These are phyloP conservation scores for Hypoxylon crocopeplum DNA, from an alignment of 495 filamentous ascomycete genomes.

Conservation along the genomic window DNA sequence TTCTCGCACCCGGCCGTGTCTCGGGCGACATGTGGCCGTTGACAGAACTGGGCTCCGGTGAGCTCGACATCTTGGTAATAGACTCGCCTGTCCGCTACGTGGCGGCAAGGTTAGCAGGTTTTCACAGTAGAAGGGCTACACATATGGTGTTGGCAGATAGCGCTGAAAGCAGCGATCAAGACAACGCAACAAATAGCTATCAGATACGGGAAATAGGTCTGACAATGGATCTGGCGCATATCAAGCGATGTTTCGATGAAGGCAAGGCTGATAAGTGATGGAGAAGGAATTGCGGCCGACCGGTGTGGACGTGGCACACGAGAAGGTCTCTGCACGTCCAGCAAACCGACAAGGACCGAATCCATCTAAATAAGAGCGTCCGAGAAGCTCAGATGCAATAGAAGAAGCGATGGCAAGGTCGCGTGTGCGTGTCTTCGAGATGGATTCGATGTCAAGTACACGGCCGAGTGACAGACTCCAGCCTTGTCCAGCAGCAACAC, in stretches of 20 bases:
- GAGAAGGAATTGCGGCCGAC: conserved; percentile 48
- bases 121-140: conserved; percentile 27
- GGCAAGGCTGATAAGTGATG: conserved; percentile 51
- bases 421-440: conserved; percentile 50
- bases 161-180: conserved; percentile 46
- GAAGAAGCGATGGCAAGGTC: conserved; percentile 43
- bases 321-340: conserved; percentile 37
- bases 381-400: conserved; percentile 39
- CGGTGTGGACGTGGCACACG: conserved; percentile 27
- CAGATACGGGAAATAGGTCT: conserved; percentile 40
- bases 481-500: conserved; percentile 38
- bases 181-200: conserved; percentile 38
- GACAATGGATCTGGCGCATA: conserved; percentile 52
- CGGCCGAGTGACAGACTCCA: conserved; percentile 33
- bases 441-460: conserved; percentile 50
- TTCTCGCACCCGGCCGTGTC: conserved; percentile 31
- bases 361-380: conserved; percentile 45
- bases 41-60: conserved; percentile 52
- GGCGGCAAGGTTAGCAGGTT: conserved; percentile 54
- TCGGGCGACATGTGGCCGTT: conserved; percentile 49
- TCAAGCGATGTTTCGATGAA: conserved; percentile 51
- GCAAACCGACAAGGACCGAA: conserved; percentile 33
- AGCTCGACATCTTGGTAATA: conserved; percentile 57
- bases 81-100: conserved; percentile 51
- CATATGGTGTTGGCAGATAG: conserved; percentile 36